Conservation (phyloP, 371 early-diverging fungal genomes). For the Mortierella sp. region DNA sequence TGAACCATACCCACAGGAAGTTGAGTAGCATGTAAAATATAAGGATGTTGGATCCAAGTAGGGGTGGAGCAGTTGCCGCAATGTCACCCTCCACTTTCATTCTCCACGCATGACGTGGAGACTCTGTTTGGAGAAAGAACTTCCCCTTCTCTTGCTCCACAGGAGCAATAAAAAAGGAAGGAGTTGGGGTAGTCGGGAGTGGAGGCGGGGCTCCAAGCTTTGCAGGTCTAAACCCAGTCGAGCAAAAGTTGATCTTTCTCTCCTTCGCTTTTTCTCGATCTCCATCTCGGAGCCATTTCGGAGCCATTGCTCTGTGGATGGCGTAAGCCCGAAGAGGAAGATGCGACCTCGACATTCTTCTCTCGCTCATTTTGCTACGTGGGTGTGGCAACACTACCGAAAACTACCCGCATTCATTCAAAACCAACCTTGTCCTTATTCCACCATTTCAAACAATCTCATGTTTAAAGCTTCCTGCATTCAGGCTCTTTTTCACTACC, state of each 20-base stretch:
- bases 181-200: background rate
- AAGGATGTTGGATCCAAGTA: background rate
- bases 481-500: background rate
- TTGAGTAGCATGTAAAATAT: no score
- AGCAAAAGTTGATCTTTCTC: background rate
- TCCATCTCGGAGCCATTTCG: background rate
- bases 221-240: background rate
- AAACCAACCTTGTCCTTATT: background rate
- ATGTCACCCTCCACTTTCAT: background rate
- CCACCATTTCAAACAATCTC: background rate
- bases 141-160: background rate
- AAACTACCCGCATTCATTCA: background rate
- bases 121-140: background rate
- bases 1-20: background rate
- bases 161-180: background rate
- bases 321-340: background rate
- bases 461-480: background rate
- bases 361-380: background rate
- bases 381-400: background rate
- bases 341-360: background rate
- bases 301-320: background rate
- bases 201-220: background rate
- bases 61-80: background rate
- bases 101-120: slow-evolving; percentile 1
- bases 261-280: background rate